Base-by-base conservation (phyloP, 768 basidiomycete genomes). In the Amylocystis lapponica region DNA sequence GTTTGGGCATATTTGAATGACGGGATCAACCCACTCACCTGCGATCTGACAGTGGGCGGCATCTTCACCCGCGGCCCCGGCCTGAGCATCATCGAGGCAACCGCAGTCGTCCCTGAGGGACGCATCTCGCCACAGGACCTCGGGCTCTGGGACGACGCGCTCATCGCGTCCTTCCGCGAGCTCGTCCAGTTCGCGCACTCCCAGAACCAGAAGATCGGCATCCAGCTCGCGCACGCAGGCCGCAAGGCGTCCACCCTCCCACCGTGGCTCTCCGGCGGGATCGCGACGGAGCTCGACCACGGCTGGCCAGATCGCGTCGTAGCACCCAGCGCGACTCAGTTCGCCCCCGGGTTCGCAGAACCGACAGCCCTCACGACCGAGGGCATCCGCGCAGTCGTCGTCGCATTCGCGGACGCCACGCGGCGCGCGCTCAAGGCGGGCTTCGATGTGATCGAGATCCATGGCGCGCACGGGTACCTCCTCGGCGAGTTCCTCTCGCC, bases 171-270 rank as follows among this genome's bases (percentile, higher is more conserved):
- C 1, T 56, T 75, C 36, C 66, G 72, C 41, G 57, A 71, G 23
- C 67, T 88, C 48, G 74, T 81, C 55, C 75, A 82, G 45, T 84
- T 86, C 45, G 81, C 81, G 13, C 81, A 85, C 55, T 74, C 77
- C 1, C 81, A 82, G 51, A 74, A 69, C 36, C 78, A 82, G 54
- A 78, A 79, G 38, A 72, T 88, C 17, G 86, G 68, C 14, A 80
- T 88, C 40, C 87, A 89, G 57, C 72, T 89, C 12, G 80, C 72
- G 0, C 86, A 89, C 49, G 83, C 83, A 0, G 86, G 86, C 0
- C 69, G 86, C 14, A 88, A 88, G 57, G 82, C 78, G 0, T 79
- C 77, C 5, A 78, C 70, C 0, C 58, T 74, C n/a, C 71, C 78
- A 1, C 81, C 83, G 0, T 87, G 81, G 80, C 56, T 83, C 26